Conservation (phyloP, 177 flowering plant species). For the Telopea speciosissima region DNA sequence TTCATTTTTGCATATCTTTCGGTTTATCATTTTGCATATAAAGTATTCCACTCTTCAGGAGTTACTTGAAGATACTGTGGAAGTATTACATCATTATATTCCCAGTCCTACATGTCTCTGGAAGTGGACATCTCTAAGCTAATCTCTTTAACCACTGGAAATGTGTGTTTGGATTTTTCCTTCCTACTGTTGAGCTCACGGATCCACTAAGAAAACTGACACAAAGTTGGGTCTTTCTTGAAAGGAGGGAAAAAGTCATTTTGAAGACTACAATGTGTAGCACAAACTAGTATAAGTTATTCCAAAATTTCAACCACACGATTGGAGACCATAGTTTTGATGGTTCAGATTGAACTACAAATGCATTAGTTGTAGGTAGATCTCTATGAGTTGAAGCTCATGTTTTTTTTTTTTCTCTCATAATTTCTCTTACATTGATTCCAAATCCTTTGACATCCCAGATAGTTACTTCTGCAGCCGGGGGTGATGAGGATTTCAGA, state of each 20-base stretch:
- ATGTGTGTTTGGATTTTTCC: background rate
- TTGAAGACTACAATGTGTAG: background rate
- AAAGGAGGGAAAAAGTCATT: too few species aligned
- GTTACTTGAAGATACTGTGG: too few species aligned
- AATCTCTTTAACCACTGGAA: background rate
- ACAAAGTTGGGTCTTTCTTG: background rate
- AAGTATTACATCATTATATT: too few species aligned
- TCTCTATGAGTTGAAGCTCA: background rate
- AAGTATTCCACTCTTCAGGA: too few species aligned
- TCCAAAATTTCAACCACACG: background rate
- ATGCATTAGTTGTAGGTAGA: background rate
- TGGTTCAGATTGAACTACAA: background rate
- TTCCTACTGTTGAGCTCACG: background rate
- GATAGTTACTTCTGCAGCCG: slow-evolving; percentile 57
- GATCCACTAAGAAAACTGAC: background rate
- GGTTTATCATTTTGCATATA: too few species aligned
- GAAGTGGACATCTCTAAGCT: background rate
- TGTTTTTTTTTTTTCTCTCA: background rate
- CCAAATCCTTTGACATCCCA: slow-evolving; percentile 21
- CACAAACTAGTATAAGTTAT: background rate
- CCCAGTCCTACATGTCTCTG: too few species aligned
- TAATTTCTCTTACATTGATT: background rate
- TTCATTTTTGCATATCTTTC: too few species aligned
- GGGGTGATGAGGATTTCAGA: slow-evolving; percentile 44
- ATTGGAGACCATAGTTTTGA: background rate